Base-by-base conservation (phyloP, 2,329 filamentous ascomycete genomes). In the Fusarium nematophilum region DNA sequence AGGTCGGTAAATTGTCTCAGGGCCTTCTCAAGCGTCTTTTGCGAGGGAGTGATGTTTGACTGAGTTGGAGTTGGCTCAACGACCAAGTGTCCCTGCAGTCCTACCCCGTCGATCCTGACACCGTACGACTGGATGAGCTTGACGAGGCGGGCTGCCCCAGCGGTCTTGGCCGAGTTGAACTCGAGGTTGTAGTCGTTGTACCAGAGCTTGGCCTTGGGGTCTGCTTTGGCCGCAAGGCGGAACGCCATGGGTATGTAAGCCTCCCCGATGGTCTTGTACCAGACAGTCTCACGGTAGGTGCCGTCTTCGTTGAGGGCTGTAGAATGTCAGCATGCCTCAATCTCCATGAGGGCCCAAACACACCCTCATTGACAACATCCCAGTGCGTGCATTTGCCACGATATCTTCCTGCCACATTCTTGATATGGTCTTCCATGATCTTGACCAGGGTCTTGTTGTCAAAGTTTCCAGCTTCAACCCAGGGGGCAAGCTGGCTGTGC, bases 141-240 rank as follows among this genome's bases (percentile, higher is more conserved):
- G 30, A 78, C 72, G 13, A 79, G 65, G 9, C 58, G 71, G 10
- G 71, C 65, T 4, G 72, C 73, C 3, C 70, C 71, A 6, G 67
- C 66, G 0, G 71, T 65, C 64, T 79, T 78, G 6, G 70, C 65
- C n/a, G 66, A 65, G 8, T 70, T 64, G 3, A 64, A 72, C 64
- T 83, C 82, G 40, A 83, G 79, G 57, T 79, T 80, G 70, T 84
- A 85, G 66, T 84, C 69, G 38, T 84, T 85, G 72, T 81, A 81
- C 68, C 81, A 85, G 6, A 86, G 73, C 68, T 81, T 83, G 3
- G 80, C 79, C 6, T 71, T 67, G 0, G 79, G 78, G 33, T 79
- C 78, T 0, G 79, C 79, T 13, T 77, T 76, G 15, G 77, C 76
- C 1, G 80, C 78, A 10, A 80, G 76, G 3, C 71, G 68, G 70